Evolutionary conservation across 768 basidiomycete genomes (phyloP), one percentile per base, ranked within the genome.

Genomic region (Naganishia randhawae): DNA sequence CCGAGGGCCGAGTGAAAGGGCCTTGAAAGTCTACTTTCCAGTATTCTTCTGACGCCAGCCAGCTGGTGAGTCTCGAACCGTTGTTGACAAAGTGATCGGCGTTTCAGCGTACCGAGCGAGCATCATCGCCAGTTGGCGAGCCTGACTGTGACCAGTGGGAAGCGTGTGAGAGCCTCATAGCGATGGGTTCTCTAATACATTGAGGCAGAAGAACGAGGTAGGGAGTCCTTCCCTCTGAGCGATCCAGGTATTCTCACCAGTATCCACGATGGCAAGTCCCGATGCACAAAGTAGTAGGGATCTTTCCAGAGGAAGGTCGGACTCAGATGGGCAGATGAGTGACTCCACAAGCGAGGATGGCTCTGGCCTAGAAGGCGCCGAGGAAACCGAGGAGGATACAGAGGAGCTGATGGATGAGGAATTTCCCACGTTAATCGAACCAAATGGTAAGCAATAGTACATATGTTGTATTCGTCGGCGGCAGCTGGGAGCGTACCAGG

Each of bases 351-450:
- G 37, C 22, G 57, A 61, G 3, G 11, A 31, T 55, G n/a, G 14
- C 14, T 37, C 39, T 5, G 29, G 25, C 16, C 41, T 25, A n/a
- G 31, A 33, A 39, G 17, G 9, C 5, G 41, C 19, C 16, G 63
- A 64, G 37, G 35, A 50, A 33, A 37, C 54, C 8, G 65, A 45
- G 7, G 11, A 63, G 7, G 67, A 50, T 33, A 25, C 25, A 9
- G 65, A 64, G 39, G 27, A 63, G 17, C 62, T 66, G 67, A 57
- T 64, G 35, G 66, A 63, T 32, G 66, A 62, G 31, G 67, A 66
- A 11, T 37, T 71, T 16, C 64, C 71, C 13, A 69, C 64, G 14
- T 45, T 71, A 10, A 33, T 65, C 3, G 52, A 65, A 53, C 70
- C 70, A 39, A 67, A 51, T 35, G 70, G 66, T 70, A 41, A 62